Percentiles rank a stretch among this genome's conserved stretches.
phyloP scores from a whole-genome alignment of 2,329 filamentous ascomycete species.

The Trichophyton schoenleinii region DNA sequence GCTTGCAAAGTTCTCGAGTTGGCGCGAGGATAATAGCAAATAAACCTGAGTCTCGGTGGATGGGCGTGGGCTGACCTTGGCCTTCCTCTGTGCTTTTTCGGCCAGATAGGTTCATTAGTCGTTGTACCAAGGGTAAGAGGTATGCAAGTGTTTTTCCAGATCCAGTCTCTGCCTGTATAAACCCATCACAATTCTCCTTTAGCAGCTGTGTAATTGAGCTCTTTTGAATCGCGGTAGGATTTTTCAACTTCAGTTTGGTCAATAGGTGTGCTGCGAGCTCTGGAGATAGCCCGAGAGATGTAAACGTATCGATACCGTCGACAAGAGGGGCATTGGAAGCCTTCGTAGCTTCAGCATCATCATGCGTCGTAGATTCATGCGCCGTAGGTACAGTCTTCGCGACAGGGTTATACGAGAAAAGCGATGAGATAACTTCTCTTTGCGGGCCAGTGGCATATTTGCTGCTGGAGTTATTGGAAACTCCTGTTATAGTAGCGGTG shows the following conservation, averaged over 20 bases:
- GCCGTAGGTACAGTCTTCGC: slow-evolving; percentile 41
- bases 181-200: slow-evolving; percentile 73
- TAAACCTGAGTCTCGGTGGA: slow-evolving; percentile 74
- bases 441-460: slow-evolving; percentile 10
- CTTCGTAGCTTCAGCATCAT: slow-evolving; percentile 42
- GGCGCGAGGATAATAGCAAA: slow-evolving; percentile 92
- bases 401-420: slow-evolving; percentile 81
- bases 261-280: slow-evolving; percentile 70
- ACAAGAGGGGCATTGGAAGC: slow-evolving; percentile 85
- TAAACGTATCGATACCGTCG: slow-evolving; percentile 75
- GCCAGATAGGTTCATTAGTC: slow-evolving; percentile 62
- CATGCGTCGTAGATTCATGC: slow-evolving; percentile 26
- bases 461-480: slow-evolving; percentile 4
- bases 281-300: slow-evolving; percentile 67
- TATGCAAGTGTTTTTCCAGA: slow-evolving; percentile 98
- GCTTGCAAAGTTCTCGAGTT: slow-evolving; percentile 85
- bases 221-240: slow-evolving; percentile 89
- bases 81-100: slow-evolving; percentile 32
- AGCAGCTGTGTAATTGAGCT: slow-evolving; percentile 72
- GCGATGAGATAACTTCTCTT: slow-evolving; percentile 66
- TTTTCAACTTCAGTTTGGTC: slow-evolving; percentile 74
- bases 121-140: slow-evolving; percentile 78
- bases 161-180: slow-evolving; percentile 92
- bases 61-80: slow-evolving; percentile 34
- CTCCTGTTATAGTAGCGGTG: slow-evolving; percentile 9